phyloP scores from a whole-genome alignment of 306 rosid genomes.

The Comarum palustre region DNA sequence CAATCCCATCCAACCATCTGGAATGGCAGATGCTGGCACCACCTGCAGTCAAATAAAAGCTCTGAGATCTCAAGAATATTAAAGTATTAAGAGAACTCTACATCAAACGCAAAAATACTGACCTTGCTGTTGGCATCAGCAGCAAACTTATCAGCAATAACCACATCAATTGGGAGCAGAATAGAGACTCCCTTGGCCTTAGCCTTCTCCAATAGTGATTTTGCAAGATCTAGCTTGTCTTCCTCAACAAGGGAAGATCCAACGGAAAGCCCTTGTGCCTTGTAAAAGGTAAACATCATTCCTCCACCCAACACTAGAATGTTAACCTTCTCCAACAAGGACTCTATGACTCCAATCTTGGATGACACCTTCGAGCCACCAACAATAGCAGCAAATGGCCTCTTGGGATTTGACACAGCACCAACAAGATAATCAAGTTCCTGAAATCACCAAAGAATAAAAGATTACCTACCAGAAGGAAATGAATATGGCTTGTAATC shows the following conservation, averaged over 20 bases:
- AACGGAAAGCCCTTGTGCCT: slow-evolving; percentile 82
- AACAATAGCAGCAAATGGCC: slow-evolving; percentile 90
- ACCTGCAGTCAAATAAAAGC: slow-evolving; percentile 38
- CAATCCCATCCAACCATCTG: slow-evolving; percentile 98
- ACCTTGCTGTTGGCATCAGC: slow-evolving; percentile 91
- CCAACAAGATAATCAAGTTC: slow-evolving; percentile 94
- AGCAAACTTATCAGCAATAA: slow-evolving; percentile 83
- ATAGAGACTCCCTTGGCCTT: slow-evolving; percentile 80
- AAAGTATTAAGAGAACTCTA: neutral
- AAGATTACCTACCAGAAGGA: no score
- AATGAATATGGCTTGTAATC: neutral
- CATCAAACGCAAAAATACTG: neutral
- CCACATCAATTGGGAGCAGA: slow-evolving; percentile 86
- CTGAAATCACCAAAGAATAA: slow-evolving; percentile 39
- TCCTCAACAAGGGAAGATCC: slow-evolving; percentile 93
- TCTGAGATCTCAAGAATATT: neutral
- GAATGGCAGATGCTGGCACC: slow-evolving; percentile 79
- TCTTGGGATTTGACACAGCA: slow-evolving; percentile 85
- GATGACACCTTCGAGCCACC: slow-evolving; percentile 94
- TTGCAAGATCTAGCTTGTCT: slow-evolving; percentile 76
- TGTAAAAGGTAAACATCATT: slow-evolving; percentile 89
- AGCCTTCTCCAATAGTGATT: slow-evolving; percentile 70
- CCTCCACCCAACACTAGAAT: slow-evolving; percentile 86
- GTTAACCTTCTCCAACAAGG: slow-evolving; percentile 76
- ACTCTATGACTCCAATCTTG: slow-evolving; percentile 91